These are phyloP conservation scores for Yamadazyma aaseri DNA, from an alignment of 1,139 yeast genomes.

Conservation along the genomic window DNA sequence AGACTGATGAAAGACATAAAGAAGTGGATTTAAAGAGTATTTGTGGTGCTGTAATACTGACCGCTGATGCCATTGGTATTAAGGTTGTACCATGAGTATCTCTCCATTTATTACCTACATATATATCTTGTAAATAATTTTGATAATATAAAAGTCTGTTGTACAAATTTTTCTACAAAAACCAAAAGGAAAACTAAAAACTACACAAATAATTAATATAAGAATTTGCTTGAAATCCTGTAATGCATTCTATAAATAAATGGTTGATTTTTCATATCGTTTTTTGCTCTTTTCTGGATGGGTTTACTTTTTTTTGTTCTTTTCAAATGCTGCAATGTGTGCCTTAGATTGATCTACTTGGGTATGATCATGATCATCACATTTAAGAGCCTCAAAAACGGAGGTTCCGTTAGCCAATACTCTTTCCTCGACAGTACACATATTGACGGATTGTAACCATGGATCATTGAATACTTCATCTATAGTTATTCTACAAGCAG, in stretches of 20 bases:
- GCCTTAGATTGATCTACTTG: slow-evolving; percentile 92
- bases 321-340: slow-evolving; percentile 90
- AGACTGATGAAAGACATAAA: slow-evolving; percentile 79
- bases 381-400: slow-evolving; percentile 32
- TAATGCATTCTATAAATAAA: no score
- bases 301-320: slow-evolving; percentile 55
- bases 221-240: no score
- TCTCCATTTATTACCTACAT: no score
- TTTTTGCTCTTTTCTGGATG: no score
- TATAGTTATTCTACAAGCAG: slow-evolving; percentile 81
- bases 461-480: slow-evolving; percentile 79
- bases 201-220: no score
- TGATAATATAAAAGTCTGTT: no score
- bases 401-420: slow-evolving; percentile 32
- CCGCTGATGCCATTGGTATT: slow-evolving; percentile 86
- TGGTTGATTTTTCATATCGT: no score
- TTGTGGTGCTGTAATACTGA: slow-evolving; percentile 79
- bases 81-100: slow-evolving; percentile 62
- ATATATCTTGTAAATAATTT: slow-evolving; percentile 8
- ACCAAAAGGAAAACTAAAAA: not conserved
- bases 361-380: slow-evolving; percentile 74
- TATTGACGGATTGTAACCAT: slow-evolving; percentile 66
- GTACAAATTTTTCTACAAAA: slow-evolving; percentile 1
- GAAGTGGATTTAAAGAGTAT: slow-evolving; percentile 70
- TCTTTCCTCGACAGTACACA: slow-evolving; percentile 61